Percentiles rank a stretch among this genome's conserved stretches.
Evolutionary conservation across 2,329 filamentous ascomycete genomes (phyloP).

Genomic region (Elsinoe perseae): DNA sequence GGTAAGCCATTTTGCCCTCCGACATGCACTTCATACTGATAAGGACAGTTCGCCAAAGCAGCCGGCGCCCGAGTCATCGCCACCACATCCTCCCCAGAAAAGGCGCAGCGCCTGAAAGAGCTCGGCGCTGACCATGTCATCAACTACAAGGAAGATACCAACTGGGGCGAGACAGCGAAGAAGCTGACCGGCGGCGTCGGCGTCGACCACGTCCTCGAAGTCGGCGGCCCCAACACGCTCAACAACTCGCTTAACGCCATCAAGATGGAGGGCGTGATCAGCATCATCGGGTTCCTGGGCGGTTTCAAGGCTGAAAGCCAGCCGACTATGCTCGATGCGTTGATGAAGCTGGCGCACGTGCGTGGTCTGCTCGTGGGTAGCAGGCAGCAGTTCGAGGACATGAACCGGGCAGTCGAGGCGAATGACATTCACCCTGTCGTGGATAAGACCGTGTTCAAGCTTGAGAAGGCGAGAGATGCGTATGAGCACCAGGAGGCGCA

Average conservation of each 20-base stretch:
- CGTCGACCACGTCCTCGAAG: conserved; percentile 57
- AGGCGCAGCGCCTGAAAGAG: conserved; percentile 44
- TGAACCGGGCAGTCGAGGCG: conserved; percentile 51
- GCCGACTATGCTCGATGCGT: conserved; percentile 45
- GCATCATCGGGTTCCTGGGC: conserved; percentile 52
- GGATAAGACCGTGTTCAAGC: conserved; percentile 49
- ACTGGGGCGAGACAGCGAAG: conserved; percentile 50
- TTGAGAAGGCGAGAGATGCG: conserved; percentile 46
- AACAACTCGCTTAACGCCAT: conserved; percentile 39
- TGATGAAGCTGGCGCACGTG: conserved; percentile 47
- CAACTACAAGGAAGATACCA: conserved; percentile 47
- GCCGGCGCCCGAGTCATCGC: conserved; percentile 51
- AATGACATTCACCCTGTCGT: conserved; percentile 53
- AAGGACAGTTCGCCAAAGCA: conserved; percentile 40
- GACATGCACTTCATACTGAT: not conserved
- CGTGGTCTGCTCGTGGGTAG: conserved; percentile 52
- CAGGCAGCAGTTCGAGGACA: conserved; percentile 50
- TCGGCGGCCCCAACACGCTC: conserved; percentile 58
- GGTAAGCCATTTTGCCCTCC: conserved; percentile 29
- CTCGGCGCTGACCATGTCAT: conserved; percentile 50
- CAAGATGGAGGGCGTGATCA: conserved; percentile 47
- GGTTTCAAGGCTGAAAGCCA: conserved; percentile 40
- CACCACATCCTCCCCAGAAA: conserved; percentile 46
- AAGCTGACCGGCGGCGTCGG: conserved; percentile 47
- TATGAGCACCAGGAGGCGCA: conserved; percentile 42